Evolutionary conservation across 192 early-diverging fungal genomes (phyloP).

Genomic region (Backusella circina): DNA sequence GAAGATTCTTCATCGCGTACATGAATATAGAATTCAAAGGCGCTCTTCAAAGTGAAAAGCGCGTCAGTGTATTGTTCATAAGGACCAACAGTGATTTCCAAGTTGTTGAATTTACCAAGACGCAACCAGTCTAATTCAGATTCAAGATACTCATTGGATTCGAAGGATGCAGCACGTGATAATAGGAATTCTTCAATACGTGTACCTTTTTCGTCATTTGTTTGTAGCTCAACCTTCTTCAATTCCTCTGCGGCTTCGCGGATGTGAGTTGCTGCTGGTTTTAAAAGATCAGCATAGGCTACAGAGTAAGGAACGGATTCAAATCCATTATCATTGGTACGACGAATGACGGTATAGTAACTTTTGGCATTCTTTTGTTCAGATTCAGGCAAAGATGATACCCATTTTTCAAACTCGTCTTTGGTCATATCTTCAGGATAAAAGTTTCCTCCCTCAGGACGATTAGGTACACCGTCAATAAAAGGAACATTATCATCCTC

Average conservation of each 20-base stretch:
- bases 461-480: slow-evolving; percentile 34
- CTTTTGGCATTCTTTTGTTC: slow-evolving; percentile 53
- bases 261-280: slow-evolving; percentile 49
- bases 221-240: slow-evolving; percentile 38
- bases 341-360: slow-evolving; percentile 59
- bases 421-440: slow-evolving; percentile 71
- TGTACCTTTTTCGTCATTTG: background rate
- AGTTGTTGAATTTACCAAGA: slow-evolving; percentile 54
- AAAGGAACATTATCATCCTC: slow-evolving; percentile 54
- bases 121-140: slow-evolving; percentile 70
- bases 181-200: slow-evolving; percentile 51
- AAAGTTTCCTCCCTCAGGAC: slow-evolving; percentile 60
- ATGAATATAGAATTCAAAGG: slow-evolving; percentile 67
- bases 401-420: slow-evolving; percentile 59
- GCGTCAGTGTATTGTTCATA: slow-evolving; percentile 76
- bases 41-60: slow-evolving; percentile 59
- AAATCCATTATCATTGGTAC: slow-evolving; percentile 22
- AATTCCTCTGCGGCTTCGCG: slow-evolving; percentile 55
- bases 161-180: slow-evolving; percentile 53
- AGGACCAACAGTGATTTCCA: slow-evolving; percentile 68
- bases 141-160: slow-evolving; percentile 59
- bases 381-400: slow-evolving; percentile 37
- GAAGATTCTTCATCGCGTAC: slow-evolving; percentile 61
- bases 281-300: slow-evolving; percentile 55
- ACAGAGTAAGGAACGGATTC: slow-evolving; percentile 47